These are phyloP conservation scores for Salvia splendens DNA, from an alignment of 257 asterid genomes.

Conservation along the genomic window DNA sequence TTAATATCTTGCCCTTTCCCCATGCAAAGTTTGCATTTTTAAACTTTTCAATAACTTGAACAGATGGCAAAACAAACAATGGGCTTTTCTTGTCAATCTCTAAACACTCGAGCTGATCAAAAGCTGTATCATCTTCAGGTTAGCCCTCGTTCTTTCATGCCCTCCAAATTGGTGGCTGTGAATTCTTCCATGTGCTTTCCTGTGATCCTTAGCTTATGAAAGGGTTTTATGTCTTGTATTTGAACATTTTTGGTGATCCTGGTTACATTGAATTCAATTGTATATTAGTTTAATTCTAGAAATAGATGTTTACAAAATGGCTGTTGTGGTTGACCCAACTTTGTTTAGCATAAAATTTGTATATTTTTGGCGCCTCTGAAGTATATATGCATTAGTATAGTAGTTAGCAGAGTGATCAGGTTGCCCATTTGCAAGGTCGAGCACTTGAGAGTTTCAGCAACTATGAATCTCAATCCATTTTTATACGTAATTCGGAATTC, in stretches of 20 bases:
- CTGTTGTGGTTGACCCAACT: background rate
- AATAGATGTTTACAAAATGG: slow-evolving; percentile 7
- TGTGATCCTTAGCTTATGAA: slow-evolving; percentile 16
- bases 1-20: slow-evolving; percentile 18
- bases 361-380: background rate
- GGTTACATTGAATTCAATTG: slow-evolving; percentile 6
- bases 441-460: too few relatives aligned
- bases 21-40: slow-evolving; percentile 15
- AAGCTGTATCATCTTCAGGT: slow-evolving; percentile 99
- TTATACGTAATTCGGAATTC: too few relatives aligned
- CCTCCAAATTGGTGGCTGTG: background rate
- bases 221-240: background rate
- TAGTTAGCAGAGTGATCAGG: background rate
- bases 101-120: slow-evolving; percentile 88
- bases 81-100: slow-evolving; percentile 91
- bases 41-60: slow-evolving; percentile 36
- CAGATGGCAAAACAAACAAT: slow-evolving; percentile 99
- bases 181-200: slow-evolving; percentile 8
- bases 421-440: background rate
- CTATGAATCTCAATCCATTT: background rate
- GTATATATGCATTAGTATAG: background rate
- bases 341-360: background rate
- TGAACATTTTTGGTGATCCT: background rate
- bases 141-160: slow-evolving; percentile 24
- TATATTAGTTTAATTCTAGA: slow-evolving; percentile 1